Conservation (phyloP, 768 basidiomycete species). For the Solioccasus polychromus region DNA sequence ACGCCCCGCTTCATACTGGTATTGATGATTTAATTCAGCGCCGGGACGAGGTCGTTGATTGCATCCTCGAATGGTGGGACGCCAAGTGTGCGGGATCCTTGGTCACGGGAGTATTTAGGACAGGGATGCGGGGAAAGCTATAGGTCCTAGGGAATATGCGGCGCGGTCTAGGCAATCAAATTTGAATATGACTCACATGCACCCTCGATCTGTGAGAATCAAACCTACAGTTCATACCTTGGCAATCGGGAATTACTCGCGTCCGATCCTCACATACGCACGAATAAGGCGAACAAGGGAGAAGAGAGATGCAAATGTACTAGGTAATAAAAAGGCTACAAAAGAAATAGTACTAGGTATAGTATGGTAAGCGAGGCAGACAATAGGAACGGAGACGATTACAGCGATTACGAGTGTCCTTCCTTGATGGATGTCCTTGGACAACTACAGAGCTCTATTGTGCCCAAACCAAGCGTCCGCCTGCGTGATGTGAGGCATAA, state of each 20-base stretch:
- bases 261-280: too few relatives aligned
- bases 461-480: slow-evolving; percentile 6
- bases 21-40: slow-evolving; percentile 33
- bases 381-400: slow-evolving; percentile 6
- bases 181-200: too few relatives aligned
- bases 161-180: not conserved
- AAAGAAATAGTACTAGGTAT: slow-evolving; percentile 5
- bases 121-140: slow-evolving; percentile 50
- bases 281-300: too few relatives aligned
- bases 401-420: slow-evolving; percentile 16
- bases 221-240: not conserved
- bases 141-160: slow-evolving; percentile 21
- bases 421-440: slow-evolving; percentile 22
- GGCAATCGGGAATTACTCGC: slow-evolving; percentile 2
- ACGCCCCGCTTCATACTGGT: not conserved
- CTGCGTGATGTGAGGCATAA: too few relatives aligned
- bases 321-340: too few relatives aligned
- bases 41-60: slow-evolving; percentile 64
- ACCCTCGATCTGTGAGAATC: too few relatives aligned
- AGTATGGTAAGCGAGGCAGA: slow-evolving; percentile 6
- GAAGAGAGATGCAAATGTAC: too few relatives aligned
- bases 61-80: slow-evolving; percentile 68
- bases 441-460: not conserved
- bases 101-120: slow-evolving; percentile 61
- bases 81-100: slow-evolving; percentile 44